These are phyloP conservation scores for Kazachstania sp. DNA, from an alignment of 1,139 yeast species.

Conservation along the genomic window DNA sequence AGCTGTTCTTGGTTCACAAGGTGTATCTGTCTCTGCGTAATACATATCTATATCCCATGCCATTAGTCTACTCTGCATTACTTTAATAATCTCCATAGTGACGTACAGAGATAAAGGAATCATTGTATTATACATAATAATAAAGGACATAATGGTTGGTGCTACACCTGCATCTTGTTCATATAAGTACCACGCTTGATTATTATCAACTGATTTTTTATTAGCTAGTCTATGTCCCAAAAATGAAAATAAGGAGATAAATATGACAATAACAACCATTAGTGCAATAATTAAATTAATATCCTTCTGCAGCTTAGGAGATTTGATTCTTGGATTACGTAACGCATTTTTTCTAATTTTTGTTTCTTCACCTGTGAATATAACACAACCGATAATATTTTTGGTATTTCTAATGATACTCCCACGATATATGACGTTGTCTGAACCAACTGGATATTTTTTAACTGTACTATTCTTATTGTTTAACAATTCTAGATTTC, in stretches of 20 bases:
- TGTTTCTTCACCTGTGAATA: conserved; percentile 93
- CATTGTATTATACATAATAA: conserved; percentile 93
- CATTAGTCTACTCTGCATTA: conserved; percentile 69
- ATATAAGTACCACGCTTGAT: conserved; percentile 64
- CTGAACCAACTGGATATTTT: conserved; percentile 60
- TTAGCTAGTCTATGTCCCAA: conserved; percentile 58
- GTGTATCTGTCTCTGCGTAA: conserved; percentile 72
- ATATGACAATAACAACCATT: conserved; percentile 76
- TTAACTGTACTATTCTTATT: conserved; percentile 22
- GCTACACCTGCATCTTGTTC: conserved; percentile 78
- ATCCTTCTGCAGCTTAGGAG: conserved; percentile 79
- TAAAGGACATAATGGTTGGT: conserved; percentile 87
- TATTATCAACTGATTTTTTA: conserved; percentile 36
- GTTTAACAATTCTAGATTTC: conserved; percentile 39
- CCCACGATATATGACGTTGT: conserved; percentile 81
- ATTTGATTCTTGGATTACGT: conserved; percentile 80
- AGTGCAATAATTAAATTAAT: conserved; percentile 77
- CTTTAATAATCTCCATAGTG: conserved; percentile 91
- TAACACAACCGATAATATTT: conserved; percentile 64
- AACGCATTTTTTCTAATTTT: conserved; percentile 93
- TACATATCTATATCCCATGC: conserved; percentile 95
- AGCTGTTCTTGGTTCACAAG: conserved; percentile 92
- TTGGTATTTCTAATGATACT: conserved; percentile 78
- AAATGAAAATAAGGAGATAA: conserved; percentile 69
- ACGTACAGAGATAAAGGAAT: conserved; percentile 93